A percentile compares a stretch with the other conserved stretches of the same genome.
Conservation (phyloP, 306 rosid species). For the Urtica urens region DNA sequence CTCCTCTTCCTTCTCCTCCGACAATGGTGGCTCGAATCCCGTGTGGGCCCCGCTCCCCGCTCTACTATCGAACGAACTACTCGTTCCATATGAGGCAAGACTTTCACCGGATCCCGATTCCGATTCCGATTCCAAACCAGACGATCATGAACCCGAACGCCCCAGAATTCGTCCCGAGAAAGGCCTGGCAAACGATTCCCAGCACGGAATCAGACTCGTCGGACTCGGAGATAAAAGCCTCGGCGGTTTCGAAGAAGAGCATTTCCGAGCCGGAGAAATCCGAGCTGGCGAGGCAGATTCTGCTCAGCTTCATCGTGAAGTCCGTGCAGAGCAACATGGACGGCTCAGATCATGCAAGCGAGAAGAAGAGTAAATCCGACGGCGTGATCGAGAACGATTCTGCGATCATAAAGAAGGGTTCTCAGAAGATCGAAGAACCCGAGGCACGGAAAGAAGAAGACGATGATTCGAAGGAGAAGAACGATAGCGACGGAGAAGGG, state of each 20-base stretch:
- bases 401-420: constrained; percentile 63
- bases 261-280: constrained; percentile 59
- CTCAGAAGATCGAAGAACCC: constrained; percentile 36
- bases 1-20: constrained; percentile 57
- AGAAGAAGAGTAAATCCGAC: constrained; percentile 39
- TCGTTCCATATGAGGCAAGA: constrained; percentile 65
- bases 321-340: constrained; percentile 58
- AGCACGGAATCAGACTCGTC: constrained; percentile 17
- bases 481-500: constrained; percentile 54
- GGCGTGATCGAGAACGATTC: constrained; percentile 62
- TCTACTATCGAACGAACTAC: constrained; percentile 58
- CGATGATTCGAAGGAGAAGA: constrained; percentile 25
- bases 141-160: constrained; percentile 89
- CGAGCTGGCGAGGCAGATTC: constrained; percentile 84
- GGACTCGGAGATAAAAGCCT: no score
- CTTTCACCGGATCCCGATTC: constrained; percentile 26
- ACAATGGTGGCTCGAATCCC: constrained; percentile 73
- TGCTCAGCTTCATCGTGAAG: constrained; percentile 76
- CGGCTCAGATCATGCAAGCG: constrained; percentile 6
- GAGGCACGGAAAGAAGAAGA: constrained; percentile 26
- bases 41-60: constrained; percentile 78
- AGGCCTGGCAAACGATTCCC: constrained; percentile 37
- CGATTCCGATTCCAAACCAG: constrained; percentile 41
- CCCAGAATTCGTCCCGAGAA: constrained; percentile 78
- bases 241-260: constrained; percentile 24